Evolutionary conservation across 257 asterid species (phyloP), one percentile per base, ranked within the genome.

Genomic region (Penstemon barbatus): DNA sequence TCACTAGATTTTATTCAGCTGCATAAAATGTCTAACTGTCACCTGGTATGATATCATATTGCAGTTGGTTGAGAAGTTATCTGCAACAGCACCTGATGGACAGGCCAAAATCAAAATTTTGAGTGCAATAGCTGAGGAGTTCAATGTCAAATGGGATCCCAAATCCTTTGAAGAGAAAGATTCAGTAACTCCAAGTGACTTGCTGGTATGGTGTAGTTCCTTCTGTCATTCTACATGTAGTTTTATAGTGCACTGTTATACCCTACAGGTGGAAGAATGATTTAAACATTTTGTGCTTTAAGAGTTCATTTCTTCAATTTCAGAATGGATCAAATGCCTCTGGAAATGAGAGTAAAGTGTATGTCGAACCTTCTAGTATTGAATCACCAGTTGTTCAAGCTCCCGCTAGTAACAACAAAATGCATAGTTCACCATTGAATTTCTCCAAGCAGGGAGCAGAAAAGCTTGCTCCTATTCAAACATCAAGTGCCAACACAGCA

Each of bases 51-150:
- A 64, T 58, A 63, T 72, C 61, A 8, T 59, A 11, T 71, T 71
- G 78, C 89, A 94, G 97, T 75, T 94, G 82, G 85, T 94, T 69
- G 97, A 91, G 83, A 91, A 91, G 77, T 83, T 91, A 79, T 91
- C 97, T 69, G 91, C 97, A 53, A 65, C 69, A 10, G 91, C 97
- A 58, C 93, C 96, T 71, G 97, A 91, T 78, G 87, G 82, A 54
- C 90, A 81, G 74, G 63, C 96, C 81, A 91, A 94, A 82, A 66
- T 78, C 46, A 90, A 79, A 76, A 69, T 81, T 55, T 75, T 94
- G 77, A 78, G 73, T 57, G 84, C 82, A 57, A 89, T 94, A 73
- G 99, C 99, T 6, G 90, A 86, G 75, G 95, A 85, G 77, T 88
- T 91, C 74, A 80, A 83, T 69, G 77, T 91, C 76, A 78, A 83